Base-by-base conservation (phyloP, 306 rosid species). In the Senna tora region DNA sequence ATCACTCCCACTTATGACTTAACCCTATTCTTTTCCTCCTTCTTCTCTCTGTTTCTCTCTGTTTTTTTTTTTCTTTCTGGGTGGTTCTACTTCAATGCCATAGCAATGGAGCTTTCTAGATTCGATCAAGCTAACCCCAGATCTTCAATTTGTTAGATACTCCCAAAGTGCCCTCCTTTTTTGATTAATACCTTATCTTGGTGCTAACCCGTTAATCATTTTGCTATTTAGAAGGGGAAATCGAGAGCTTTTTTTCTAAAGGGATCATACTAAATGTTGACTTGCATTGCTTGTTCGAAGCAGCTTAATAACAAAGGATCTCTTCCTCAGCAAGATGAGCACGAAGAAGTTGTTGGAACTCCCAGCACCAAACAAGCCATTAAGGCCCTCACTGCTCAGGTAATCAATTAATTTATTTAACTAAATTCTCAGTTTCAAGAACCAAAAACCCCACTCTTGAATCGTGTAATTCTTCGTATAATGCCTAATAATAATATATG, bases 231-330 rank as follows among this genome's bases (percentile, higher is more conserved):
- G 73, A 65, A 64, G 77, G 59, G 77, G 33, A 36, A 80, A 46
- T 57, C 69, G 59, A 55, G 67, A 54, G 57, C 71, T 36, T 36
- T 36, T 7, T 36, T 7, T 36, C 5, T 7, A 68, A 56, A 34
- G 56, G 61, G 74, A 54, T 80, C 76, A 65, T 72, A 33, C 4
- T 2, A 77, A 80, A 94, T 91, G 99, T 81, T 94, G 88, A 91
- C 92, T 75, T 94, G 99, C 84, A 88, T 91, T 60, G 88, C 99
- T 4, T 91, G 99, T 88, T 85, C 97, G 17, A 89, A 94, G 88
- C 91, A 89, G 71, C 96, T 89, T 63, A 88, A 78, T 63, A 87
- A 78, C 69, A 85, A 91, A 81, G 95, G 97, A 91, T 94, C 99
- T 91, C 92, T 87, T 69, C 85, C 56, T 49, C 95, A 21, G 21